Base-by-base conservation (phyloP, 352 stramenopile genomes). In the Phytopythium vexans region DNA sequence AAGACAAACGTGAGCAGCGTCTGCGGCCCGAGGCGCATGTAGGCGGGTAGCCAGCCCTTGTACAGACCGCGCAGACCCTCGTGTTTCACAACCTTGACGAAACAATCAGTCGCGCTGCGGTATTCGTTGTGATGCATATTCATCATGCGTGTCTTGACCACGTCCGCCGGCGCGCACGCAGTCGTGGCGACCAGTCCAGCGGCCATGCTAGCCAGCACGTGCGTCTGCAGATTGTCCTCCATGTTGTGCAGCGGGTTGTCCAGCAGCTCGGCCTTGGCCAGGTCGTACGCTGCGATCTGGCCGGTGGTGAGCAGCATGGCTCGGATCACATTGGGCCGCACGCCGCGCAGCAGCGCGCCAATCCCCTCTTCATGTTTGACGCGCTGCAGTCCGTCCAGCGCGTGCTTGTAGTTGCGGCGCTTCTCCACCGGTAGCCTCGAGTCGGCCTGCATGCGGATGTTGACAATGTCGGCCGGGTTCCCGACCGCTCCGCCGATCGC, bases 1-100 rank as follows among this genome's bases (percentile, higher is more conserved):
- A 89, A 91, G n/a, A 93, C 79, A 45, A 93, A 91, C n/a, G 82
- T 93, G 46, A 93, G 68, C 53, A 93, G 61, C 41, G 82, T 93
- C 62, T 93, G 82, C 14, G 82, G 82, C 6, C 82, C 82, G 1
- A 93, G 69, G 7, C 82, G 80, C 81, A 93, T 93, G 64, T 91
- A 93, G 14, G 80, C 82, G 0, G 82, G 82, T 14, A 89, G 66
- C 82, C 82, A 93, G 39, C 85, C 85, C 60, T 92, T 91, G 70
- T 90, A 95, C 32, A 95, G 54, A 3, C 85, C 85, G 6, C 72
- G 72, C 40, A 93, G 31, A 12, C 85, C 82, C 62, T 93, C 85
- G 50, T 87, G 62, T 52, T 84, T 72, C 14, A 92, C 64, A 15
- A 95, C 72, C 64, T 92, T 82, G 40, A 87, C 48, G 60, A 95